These are phyloP conservation scores for Coemansia sp. DNA, from an alignment of 192 early-diverging fungal species.

Conservation along the genomic window DNA sequence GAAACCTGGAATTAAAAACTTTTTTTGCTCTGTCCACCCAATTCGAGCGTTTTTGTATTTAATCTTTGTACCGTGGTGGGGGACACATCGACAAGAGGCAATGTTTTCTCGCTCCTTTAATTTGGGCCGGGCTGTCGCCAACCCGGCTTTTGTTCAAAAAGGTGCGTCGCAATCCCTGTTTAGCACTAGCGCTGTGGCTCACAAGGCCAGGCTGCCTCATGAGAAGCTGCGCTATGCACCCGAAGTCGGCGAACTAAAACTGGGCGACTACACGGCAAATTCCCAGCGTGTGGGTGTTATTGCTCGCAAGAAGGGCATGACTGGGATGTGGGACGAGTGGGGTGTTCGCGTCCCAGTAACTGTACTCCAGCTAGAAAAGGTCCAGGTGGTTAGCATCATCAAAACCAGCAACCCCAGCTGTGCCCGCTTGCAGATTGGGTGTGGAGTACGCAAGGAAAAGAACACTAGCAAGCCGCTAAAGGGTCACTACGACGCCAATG, in stretches of 20 bases:
- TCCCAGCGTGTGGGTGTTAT: conserved; percentile 77
- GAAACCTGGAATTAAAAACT: background rate
- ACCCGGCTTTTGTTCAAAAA: background rate
- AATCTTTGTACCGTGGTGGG: background rate
- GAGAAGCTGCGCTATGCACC: conserved; percentile 42
- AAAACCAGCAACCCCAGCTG: conserved; percentile 34
- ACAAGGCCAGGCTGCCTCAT: conserved; percentile 41
- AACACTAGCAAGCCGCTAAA: conserved; percentile 68
- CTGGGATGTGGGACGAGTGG: conserved; percentile 90
- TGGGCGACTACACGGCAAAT: conserved; percentile 40
- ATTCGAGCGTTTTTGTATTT: background rate
- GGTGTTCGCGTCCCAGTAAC: conserved; percentile 89
- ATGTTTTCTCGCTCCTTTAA: conserved; percentile 21
- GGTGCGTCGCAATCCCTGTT: conserved; percentile 6
- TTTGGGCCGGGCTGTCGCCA: background rate
- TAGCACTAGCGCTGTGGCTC: conserved; percentile 15
- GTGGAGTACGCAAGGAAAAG: conserved; percentile 58
- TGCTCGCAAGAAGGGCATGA: conserved; percentile 94
- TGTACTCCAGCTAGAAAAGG: conserved; percentile 69
- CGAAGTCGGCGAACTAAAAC: conserved; percentile 28
- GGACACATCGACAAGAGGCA: background rate
- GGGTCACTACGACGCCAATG: conserved; percentile 71
- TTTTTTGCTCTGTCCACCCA: background rate
- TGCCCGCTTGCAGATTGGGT: conserved; percentile 66
- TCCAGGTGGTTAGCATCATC: conserved; percentile 64